Conservation (phyloP, 345 rosid species). For the Fremontodendron californicum region DNA sequence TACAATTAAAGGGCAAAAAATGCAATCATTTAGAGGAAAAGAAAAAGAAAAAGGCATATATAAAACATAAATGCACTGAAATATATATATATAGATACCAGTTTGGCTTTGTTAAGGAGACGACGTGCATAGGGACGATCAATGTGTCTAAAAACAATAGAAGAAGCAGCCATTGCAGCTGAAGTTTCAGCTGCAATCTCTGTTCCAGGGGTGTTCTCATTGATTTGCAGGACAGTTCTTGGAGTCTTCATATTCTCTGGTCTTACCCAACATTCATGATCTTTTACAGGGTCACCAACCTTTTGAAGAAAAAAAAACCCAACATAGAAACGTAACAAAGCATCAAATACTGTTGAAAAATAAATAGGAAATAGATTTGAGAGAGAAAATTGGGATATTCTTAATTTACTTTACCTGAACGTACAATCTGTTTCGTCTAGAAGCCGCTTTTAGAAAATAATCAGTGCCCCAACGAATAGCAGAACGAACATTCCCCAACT, state of each 20-base stretch:
- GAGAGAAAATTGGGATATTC: neutral
- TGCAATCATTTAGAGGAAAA: neutral
- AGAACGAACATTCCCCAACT: constrained; percentile 37
- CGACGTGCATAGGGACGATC: constrained; percentile 51
- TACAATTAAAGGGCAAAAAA: neutral
- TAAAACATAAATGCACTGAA: neutral
- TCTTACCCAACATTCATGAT: constrained; percentile 79
- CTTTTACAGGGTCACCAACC: constrained; percentile 78
- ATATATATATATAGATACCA: constrained; percentile 23
- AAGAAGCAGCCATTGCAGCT: constrained; percentile 77
- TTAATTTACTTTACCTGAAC: constrained; percentile 71
- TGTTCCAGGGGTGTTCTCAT: constrained; percentile 50
- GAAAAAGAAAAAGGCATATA: neutral
- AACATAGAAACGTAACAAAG: neutral
- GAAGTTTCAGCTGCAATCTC: constrained; percentile 88
- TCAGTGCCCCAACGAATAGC: constrained; percentile 94
- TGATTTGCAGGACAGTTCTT: constrained; percentile 61
- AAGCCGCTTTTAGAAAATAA: constrained; percentile 68
- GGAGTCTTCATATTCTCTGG: constrained; percentile 81
- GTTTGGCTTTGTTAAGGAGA: constrained; percentile 84
- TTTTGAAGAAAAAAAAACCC: constrained; percentile 12
- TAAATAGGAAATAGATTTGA: neutral
- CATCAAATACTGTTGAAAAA: neutral
- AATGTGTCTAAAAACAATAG: constrained; percentile 52
- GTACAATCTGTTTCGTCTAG: constrained; percentile 40